Conservation (phyloP, 805 yeast species). For the Millerozyma miso region DNA sequence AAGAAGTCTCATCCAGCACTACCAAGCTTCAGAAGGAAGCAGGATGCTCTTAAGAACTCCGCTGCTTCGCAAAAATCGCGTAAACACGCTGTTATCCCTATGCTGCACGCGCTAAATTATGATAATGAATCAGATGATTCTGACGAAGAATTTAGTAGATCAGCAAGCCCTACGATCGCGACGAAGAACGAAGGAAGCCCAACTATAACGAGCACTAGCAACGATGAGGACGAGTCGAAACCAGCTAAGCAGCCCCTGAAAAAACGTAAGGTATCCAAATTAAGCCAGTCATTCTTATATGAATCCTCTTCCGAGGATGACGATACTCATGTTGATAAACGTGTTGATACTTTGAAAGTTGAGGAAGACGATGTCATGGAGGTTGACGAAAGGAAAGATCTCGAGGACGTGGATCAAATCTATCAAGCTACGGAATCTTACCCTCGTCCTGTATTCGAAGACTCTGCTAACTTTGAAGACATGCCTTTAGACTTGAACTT, state of each 20-base stretch:
- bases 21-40: conserved; percentile 35
- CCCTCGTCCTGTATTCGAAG: conserved; percentile 56
- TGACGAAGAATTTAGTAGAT: conserved; percentile 33
- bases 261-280: conserved; percentile 22
- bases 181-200: conserved; percentile 27
- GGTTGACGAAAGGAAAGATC: conserved; percentile 21
- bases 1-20: conserved; percentile 16
- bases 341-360: conserved; percentile 15
- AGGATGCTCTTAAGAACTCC: conserved; percentile 9
- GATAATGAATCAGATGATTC: conserved; percentile 34
- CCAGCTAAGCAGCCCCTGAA: conserved; percentile 11
- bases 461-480: conserved; percentile 22
- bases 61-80: conserved; percentile 12
- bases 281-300: conserved; percentile 26
- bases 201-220: conserved; percentile 17
- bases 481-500: conserved; percentile 40
- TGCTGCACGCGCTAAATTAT: conserved; percentile 52
- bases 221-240: conserved; percentile 15
- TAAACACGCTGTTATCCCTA: conserved; percentile 40
- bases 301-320: conserved; percentile 33
- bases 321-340: conserved; percentile 19
- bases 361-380: conserved; percentile 21
- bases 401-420: conserved; percentile 22
- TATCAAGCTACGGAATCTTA: conserved; percentile 49
- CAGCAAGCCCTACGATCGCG: conserved; percentile 29